phyloP scores from a whole-genome alignment of 805 yeast genomes.

The Metschnikowia lunata region DNA sequence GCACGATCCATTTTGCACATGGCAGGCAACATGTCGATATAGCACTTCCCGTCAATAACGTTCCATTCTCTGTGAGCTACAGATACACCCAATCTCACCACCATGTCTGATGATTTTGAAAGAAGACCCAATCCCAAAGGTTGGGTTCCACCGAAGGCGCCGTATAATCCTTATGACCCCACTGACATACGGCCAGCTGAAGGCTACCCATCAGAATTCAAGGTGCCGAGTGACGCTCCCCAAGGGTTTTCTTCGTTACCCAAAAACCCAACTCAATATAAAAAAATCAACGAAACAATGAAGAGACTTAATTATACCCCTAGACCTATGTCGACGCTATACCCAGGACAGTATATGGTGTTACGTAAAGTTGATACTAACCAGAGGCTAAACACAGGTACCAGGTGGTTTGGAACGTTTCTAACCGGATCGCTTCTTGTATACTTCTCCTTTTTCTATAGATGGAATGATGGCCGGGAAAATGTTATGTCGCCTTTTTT shows the following conservation, averaged over 20 bases:
- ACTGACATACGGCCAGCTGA: constrained; percentile 71
- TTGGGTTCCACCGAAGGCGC: constrained; percentile 78
- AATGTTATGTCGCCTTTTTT: constrained; percentile 68
- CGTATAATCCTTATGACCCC: constrained; percentile 83
- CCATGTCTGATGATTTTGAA: constrained; percentile 32
- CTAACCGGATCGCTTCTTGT: constrained; percentile 46
- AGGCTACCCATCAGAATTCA: constrained; percentile 82
- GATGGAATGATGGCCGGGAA: constrained; percentile 84
- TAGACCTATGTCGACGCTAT: constrained; percentile 65
- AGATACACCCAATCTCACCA: background rate
- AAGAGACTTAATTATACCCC: constrained; percentile 71
- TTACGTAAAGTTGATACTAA: constrained; percentile 55
- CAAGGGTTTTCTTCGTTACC: constrained; percentile 56
- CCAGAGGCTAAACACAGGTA: constrained; percentile 54
- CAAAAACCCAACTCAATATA: constrained; percentile 60
- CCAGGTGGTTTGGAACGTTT: constrained; percentile 51
- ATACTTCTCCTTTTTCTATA: constrained; percentile 65
- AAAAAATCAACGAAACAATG: constrained; percentile 70
- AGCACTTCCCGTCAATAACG: too few relatives aligned
- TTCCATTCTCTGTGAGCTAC: too few relatives aligned
- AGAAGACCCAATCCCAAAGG: constrained; percentile 74
- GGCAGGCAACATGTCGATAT: too few relatives aligned
- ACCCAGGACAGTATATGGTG: constrained; percentile 76
- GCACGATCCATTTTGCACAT: too few relatives aligned
- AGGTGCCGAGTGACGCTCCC: constrained; percentile 59